These are phyloP conservation scores for Xylariales sp. DNA, from an alignment of 2,329 filamentous ascomycete species.

Conservation along the genomic window DNA sequence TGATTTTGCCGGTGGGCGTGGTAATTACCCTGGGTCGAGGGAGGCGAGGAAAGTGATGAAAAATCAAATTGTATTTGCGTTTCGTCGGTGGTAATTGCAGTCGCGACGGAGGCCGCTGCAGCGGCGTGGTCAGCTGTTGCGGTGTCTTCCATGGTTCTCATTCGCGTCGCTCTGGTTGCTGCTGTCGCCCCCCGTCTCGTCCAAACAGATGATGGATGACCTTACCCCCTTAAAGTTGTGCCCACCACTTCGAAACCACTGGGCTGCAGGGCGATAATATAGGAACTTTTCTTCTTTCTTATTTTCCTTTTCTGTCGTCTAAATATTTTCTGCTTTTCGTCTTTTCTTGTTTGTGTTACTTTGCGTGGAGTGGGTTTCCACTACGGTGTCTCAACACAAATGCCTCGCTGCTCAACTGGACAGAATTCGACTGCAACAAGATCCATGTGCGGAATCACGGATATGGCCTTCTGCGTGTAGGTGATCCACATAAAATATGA, in stretches of 20 bases:
- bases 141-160: neutral
- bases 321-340: neutral
- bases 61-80: slow-evolving; percentile 8
- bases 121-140: neutral
- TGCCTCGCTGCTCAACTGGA: neutral
- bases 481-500: no score
- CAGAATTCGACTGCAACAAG: neutral
- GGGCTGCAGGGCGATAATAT: neutral
- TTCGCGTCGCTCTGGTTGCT: neutral
- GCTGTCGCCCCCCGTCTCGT: no score
- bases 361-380: neutral
- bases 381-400: no score
- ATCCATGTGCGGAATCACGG: neutral
- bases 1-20: slow-evolving; percentile 49
- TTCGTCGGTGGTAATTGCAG: slow-evolving; percentile 3
- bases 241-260: neutral
- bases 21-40: slow-evolving; percentile 16
- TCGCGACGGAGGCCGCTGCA: neutral
- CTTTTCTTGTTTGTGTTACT: neutral
- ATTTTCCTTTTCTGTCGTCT: no score
- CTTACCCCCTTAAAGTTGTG: neutral
- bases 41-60: slow-evolving; percentile 8
- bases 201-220: no score
- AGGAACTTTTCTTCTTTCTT: no score
- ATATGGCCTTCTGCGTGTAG: neutral